These are phyloP conservation scores for Trypanosoma boissoni DNA, from an alignment of 208 protist genomes.

Conservation along the genomic window DNA sequence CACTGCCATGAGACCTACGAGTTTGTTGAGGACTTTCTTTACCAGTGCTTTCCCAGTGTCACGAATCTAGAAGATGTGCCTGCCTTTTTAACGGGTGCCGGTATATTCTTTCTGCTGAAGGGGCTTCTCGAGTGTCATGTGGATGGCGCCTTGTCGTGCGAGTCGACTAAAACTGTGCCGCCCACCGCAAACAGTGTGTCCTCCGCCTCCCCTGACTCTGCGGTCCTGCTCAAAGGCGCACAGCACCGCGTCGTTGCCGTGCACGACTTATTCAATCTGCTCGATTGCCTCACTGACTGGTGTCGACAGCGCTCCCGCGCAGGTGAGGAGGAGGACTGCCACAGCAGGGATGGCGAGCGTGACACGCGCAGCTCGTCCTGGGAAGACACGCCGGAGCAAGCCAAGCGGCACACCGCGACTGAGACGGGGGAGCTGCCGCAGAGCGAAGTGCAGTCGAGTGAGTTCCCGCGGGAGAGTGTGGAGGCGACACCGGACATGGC, in stretches of 20 bases:
- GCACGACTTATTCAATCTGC: conserved; percentile 16
- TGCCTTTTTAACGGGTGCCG: conserved; percentile 71
- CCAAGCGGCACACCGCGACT: neutral
- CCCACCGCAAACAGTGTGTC: too few species aligned
- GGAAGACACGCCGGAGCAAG: neutral
- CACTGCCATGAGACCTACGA: conserved; percentile 79
- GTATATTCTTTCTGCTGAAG: conserved; percentile 76
- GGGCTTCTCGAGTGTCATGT: conserved; percentile 38
- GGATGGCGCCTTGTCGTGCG: neutral
- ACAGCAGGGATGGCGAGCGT: neutral
- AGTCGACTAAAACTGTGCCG: too few species aligned
- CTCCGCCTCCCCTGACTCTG: too few species aligned
- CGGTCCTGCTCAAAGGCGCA: neutral
- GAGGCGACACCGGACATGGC: conserved; percentile 8
- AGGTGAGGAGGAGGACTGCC: neutral
- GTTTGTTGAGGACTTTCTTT: conserved; percentile 89
- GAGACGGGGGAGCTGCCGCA: too few species aligned
- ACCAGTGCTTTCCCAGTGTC: conserved; percentile 86
- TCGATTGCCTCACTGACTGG: conserved; percentile 15
- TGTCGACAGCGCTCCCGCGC: neutral
- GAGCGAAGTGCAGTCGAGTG: neutral
- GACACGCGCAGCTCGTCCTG: too few species aligned
- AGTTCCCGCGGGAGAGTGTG: neutral
- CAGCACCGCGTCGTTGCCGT: conserved; percentile 8
- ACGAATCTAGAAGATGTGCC: conserved; percentile 61